phyloP scores from a whole-genome alignment of 2,329 filamentous ascomycete species.

The Aureobasidium mangrovei region DNA sequence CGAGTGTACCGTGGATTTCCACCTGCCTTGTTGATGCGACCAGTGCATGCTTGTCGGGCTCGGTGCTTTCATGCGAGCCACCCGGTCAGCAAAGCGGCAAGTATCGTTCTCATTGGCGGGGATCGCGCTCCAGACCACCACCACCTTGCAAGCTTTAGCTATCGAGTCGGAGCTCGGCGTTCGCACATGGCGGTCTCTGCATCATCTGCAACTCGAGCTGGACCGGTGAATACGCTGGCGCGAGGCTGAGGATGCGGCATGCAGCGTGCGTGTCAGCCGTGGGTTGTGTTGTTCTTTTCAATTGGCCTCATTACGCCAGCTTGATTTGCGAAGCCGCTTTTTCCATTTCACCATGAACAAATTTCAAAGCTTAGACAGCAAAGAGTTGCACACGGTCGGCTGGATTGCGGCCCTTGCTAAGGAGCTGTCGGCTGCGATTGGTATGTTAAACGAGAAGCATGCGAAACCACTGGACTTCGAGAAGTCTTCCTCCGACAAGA shows the following conservation, averaged over 20 bases:
- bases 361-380: background rate
- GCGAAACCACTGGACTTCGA: constrained; percentile 2
- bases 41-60: no score
- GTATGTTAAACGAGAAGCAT: constrained; percentile 17
- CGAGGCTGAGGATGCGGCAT: background rate
- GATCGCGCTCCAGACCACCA: no score
- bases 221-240: background rate
- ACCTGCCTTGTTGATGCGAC: no score
- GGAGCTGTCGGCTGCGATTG: constrained; percentile 16
- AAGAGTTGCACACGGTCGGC: constrained; percentile 17
- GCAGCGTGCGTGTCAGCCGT: background rate
- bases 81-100: no score
- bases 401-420: constrained; percentile 18
- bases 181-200: no score
- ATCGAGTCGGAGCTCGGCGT: no score
- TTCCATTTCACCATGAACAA: background rate
- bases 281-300: background rate
- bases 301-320: background rate
- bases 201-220: no score
- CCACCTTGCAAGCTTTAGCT: no score
- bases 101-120: no score
- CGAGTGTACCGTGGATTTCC: no score
- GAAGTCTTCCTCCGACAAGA: constrained; percentile 11
- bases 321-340: background rate
- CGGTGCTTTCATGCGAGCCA: no score